A percentile compares a stretch with the other conserved stretches of the same genome.
Conservation (phyloP, 805 yeast genomes). For the Schwanniomyces yamadae region DNA sequence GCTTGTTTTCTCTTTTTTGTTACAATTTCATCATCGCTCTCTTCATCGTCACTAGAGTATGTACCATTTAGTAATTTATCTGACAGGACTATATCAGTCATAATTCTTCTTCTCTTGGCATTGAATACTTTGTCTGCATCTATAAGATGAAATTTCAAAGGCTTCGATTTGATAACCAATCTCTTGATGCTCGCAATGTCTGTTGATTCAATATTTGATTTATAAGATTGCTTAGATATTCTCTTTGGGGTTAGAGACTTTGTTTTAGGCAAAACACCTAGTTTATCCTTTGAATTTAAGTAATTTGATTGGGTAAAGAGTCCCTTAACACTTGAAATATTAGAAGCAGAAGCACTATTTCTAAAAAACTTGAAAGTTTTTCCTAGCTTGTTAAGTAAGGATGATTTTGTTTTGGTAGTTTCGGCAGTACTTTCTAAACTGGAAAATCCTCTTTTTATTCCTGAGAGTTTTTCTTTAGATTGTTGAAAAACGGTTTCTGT, state of each 20-base stretch:
- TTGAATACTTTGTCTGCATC: constrained; percentile 41
- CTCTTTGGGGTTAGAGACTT: constrained; percentile 7
- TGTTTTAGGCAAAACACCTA: constrained; percentile 8
- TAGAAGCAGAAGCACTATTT: constrained; percentile 10
- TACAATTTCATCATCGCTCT: constrained; percentile 15
- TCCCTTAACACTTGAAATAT: constrained; percentile 21
- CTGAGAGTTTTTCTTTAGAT: constrained; percentile 8
- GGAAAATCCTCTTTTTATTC: constrained; percentile 19
- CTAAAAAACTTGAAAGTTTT: constrained; percentile 34
- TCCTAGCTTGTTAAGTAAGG: constrained; percentile 32
- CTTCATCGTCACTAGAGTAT: constrained; percentile 23
- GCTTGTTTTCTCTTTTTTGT: constrained; percentile 4
- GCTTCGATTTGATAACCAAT: constrained; percentile 39
- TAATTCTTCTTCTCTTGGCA: constrained; percentile 30
- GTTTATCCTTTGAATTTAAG: constrained; percentile 11
- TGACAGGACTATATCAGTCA: constrained; percentile 14
- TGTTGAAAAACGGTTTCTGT: constrained; percentile 26
- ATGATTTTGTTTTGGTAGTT: constrained; percentile 16
- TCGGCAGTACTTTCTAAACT: constrained; percentile 10
- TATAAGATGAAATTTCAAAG: constrained; percentile 40
- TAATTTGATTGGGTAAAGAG: constrained; percentile 29
- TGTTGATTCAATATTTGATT: constrained; percentile 13
- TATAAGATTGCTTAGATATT: constrained; percentile 7
- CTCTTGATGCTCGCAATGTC: constrained; percentile 30
- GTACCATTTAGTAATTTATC: constrained; percentile 17